Evolutionary conservation across 2,329 filamentous ascomycete species (phyloP).

Genomic region (Plectosphaerella cucumerina): DNA sequence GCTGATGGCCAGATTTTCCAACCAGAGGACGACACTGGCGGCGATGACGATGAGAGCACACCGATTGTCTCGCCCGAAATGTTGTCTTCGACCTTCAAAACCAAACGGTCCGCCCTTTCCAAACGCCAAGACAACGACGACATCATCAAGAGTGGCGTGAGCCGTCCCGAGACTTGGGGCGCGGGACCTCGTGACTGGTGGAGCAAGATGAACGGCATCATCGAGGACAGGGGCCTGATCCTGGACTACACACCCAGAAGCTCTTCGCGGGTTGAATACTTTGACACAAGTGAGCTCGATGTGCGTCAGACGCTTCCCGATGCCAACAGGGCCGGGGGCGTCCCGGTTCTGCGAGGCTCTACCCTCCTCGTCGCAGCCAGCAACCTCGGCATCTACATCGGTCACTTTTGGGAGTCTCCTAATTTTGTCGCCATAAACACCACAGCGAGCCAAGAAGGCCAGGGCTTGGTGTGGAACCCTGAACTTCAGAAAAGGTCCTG

Average conservation of each 20-base stretch:
- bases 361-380: conserved; percentile 1
- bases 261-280: not conserved
- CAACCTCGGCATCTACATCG: not conserved
- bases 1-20: not conserved
- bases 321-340: not conserved
- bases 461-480: too few relatives aligned
- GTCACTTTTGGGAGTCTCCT: conserved; percentile 1
- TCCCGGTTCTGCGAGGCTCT: not conserved
- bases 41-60: not conserved
- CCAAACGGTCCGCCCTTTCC: not conserved
- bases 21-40: not conserved
- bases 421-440: not conserved
- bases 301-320: too few relatives aligned
- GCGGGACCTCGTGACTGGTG: not conserved
- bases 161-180: not conserved
- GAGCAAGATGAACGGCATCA: not conserved
- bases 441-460: not conserved
- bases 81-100: too few relatives aligned
- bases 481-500: too few relatives aligned
- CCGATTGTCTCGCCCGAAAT: too few relatives aligned
- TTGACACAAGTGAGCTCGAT: not conserved
- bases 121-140: not conserved
- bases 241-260: not conserved
- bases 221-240: not conserved
- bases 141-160: not conserved